A percentile compares a stretch with the other conserved stretches of the same genome.
Evolutionary conservation across 345 rosid genomes (phyloP).

Genomic region (Cardamine resedifolia): DNA sequence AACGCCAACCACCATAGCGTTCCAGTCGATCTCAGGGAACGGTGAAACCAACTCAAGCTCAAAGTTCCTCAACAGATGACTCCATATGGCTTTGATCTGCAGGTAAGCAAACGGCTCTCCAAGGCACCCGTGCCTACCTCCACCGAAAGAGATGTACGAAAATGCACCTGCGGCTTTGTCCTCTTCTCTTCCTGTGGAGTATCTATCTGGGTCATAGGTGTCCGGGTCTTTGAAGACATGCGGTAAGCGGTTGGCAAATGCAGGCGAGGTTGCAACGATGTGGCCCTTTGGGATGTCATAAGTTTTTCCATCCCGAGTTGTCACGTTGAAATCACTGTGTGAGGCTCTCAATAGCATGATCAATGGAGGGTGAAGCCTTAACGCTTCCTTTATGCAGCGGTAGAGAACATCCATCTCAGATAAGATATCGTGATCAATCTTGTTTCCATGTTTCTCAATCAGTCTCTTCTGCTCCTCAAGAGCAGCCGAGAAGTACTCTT

Average conservation of each 20-base stretch:
- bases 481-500: conserved; percentile 59
- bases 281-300: conserved; percentile 95
- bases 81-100: conserved; percentile 99
- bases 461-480: conserved; percentile 74
- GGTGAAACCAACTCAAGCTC: conserved; percentile 87
- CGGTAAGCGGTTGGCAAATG: conserved; percentile 91
- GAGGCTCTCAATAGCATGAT: conserved; percentile 88
- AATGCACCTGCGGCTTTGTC: conserved; percentile 89
- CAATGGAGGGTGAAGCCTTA: conserved; percentile 93
- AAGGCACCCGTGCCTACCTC: conserved; percentile 97
- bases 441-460: conserved; percentile 74
- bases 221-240: conserved; percentile 78
- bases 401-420: conserved; percentile 91
- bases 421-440: conserved; percentile 82
- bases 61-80: conserved; percentile 90
- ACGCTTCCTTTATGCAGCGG: conserved; percentile 94
- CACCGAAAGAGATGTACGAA: conserved; percentile 91
- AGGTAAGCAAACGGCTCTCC: conserved; percentile 98
- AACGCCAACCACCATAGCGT: conserved; percentile 98
- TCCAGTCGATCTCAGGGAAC: conserved; percentile 98
- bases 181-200: conserved; percentile 84
- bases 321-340: conserved; percentile 81
- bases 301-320: conserved; percentile 69
- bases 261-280: conserved; percentile 92
- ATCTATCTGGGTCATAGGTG: conserved; percentile 83